These are phyloP conservation scores for Sphagnum magellanicum DNA, from an alignment of 228 moss, liverwort and hornwort genomes.

Conservation along the genomic window DNA sequence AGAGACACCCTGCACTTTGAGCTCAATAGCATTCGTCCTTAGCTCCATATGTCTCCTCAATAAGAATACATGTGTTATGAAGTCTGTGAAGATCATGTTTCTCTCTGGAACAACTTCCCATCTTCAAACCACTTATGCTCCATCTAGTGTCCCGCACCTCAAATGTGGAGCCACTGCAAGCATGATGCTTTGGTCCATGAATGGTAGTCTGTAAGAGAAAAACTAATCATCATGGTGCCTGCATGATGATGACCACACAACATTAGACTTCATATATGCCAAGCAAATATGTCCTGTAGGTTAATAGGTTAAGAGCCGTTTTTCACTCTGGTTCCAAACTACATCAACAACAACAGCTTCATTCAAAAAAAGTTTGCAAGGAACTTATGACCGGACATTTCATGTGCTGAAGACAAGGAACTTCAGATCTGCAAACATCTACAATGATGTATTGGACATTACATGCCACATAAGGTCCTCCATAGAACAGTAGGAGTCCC, in stretches of 20 bases:
- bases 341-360: too few species aligned
- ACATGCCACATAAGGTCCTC: too few species aligned
- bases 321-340: too few species aligned
- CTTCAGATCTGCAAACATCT: too few species aligned
- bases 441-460: too few species aligned
- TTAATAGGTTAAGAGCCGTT: too few species aligned
- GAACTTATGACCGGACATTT: too few species aligned
- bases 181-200: conserved; percentile 75
- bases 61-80: conserved; percentile 66
- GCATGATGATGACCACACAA: conserved; percentile 8
- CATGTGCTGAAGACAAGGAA: too few species aligned
- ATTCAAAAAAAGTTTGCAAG: too few species aligned
- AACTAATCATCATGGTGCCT: conserved; percentile 66
- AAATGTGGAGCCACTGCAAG: conserved; percentile 88
- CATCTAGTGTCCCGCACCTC: conserved; percentile 98
- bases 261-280: too few species aligned
- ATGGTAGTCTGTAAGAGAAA: conserved; percentile 44
- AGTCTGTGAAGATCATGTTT: conserved; percentile 86
- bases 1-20: conserved; percentile 87
- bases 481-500: too few species aligned
- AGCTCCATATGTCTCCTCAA: conserved; percentile 68
- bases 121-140: conserved; percentile 93
- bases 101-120: conserved; percentile 75
- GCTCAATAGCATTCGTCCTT: conserved; percentile 78
- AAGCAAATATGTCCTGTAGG: too few species aligned